These are phyloP conservation scores for Talaromyces sp. DNA, from an alignment of 2,329 filamentous ascomycete genomes.

Conservation along the genomic window DNA sequence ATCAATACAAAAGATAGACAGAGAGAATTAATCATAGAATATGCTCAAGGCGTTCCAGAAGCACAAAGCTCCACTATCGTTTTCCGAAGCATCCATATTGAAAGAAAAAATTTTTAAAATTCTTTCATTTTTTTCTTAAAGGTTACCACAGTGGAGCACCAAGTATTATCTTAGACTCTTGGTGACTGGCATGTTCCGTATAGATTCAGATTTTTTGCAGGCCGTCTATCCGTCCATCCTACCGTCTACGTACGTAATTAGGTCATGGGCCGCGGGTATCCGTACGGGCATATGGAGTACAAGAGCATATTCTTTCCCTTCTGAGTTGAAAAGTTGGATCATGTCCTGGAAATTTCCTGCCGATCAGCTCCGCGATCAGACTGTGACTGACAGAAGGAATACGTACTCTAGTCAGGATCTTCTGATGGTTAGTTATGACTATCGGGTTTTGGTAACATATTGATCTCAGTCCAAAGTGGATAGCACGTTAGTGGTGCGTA, in stretches of 20 bases:
- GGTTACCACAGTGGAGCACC: neutral
- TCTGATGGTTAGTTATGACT: neutral
- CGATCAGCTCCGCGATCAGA: slow-evolving; percentile 4
- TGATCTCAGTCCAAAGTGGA: neutral
- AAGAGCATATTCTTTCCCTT: neutral
- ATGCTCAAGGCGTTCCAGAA: slow-evolving; percentile 1
- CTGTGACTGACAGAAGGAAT: neutral
- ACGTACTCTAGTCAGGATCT: neutral
- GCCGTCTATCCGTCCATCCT: neutral
- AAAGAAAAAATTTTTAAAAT: neutral
- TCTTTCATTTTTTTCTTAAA: too few species aligned
- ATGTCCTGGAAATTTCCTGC: neutral
- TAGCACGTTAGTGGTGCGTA: neutral
- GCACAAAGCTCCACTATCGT: neutral
- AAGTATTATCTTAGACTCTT: neutral
- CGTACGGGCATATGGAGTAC: neutral
- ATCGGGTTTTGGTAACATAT: slow-evolving; percentile 1
- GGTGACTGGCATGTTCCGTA: neutral
- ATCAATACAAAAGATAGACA: neutral
- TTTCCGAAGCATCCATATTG: neutral
- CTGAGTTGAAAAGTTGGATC: neutral
- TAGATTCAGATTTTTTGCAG: neutral
- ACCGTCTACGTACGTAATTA: neutral
- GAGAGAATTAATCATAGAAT: neutral
- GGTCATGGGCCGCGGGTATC: neutral